These are phyloP conservation scores for Pyrenophora graminea DNA, from an alignment of 2,329 filamentous ascomycete genomes.

Conservation along the genomic window DNA sequence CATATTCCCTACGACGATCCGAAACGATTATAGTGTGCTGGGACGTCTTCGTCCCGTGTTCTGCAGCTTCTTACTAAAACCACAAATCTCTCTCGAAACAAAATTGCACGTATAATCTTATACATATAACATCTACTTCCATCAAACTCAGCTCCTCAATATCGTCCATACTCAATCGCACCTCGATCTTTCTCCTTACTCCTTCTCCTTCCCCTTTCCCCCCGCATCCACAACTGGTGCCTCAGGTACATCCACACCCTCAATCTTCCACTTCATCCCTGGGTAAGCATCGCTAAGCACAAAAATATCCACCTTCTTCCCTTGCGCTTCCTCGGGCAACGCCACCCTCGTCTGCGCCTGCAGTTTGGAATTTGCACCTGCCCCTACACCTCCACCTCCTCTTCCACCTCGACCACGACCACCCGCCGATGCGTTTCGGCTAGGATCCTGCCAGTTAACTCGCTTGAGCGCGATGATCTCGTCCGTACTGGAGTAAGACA, in stretches of 20 bases:
- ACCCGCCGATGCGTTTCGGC: neutral
- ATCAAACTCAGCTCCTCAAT: no score
- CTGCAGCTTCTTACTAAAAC: no score
- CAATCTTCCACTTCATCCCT: conserved; percentile 68
- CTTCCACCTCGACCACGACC: conserved; percentile 12
- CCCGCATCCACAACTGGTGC: conserved; percentile 38
- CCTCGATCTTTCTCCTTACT: no score
- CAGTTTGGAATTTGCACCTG: conserved; percentile 43
- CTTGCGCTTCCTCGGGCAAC: conserved; percentile 59
- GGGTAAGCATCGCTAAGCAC: conserved; percentile 88
- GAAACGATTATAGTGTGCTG: no score
- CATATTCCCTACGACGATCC: no score
- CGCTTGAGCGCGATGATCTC: conserved; percentile 87
- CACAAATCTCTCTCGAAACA: no score
- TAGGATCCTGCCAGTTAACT: conserved; percentile 68
- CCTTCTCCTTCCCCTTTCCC: conserved; percentile 34
- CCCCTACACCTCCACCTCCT: conserved; percentile 19
- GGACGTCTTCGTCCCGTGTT: no score
- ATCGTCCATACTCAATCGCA: no score
- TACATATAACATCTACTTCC: no score
- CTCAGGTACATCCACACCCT: conserved; percentile 56
- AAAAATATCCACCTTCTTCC: conserved; percentile 70
- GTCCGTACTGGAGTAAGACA: conserved; percentile 68
- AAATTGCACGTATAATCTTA: no score
- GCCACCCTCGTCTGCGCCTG: conserved; percentile 63